Evolutionary conservation across 2,329 filamentous ascomycete genomes (phyloP).

Genomic region (Penicillium occitanis): DNA sequence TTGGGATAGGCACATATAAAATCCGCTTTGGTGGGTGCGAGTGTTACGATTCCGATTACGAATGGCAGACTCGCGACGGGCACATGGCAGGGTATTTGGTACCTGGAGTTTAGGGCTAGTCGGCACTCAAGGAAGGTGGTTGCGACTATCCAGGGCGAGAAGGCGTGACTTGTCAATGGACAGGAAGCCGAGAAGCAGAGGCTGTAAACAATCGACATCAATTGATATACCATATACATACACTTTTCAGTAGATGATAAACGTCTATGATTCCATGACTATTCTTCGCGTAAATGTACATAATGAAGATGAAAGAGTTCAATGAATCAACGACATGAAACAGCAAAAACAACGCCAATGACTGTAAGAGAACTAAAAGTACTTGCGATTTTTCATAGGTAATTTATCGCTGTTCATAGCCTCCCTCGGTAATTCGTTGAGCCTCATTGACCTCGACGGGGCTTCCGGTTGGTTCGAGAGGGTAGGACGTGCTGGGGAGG

Average conservation of each 20-base stretch:
- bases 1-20: constrained; percentile 78
- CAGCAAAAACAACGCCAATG: constrained; percentile 18
- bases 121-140: constrained; percentile 80
- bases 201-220: background rate
- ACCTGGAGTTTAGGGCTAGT: constrained; percentile 78
- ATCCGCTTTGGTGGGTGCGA: constrained; percentile 82
- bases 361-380: constrained; percentile 15
- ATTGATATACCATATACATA: background rate
- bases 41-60: constrained; percentile 84
- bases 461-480: constrained; percentile 64
- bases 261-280: constrained; percentile 36
- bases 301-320: constrained; percentile 32
- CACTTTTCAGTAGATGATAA: background rate
- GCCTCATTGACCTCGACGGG: constrained; percentile 59
- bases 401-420: constrained; percentile 60
- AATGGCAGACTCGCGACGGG: constrained; percentile 73
- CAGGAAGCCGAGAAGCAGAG: background rate
- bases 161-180: constrained; percentile 33
- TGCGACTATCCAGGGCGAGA: constrained; percentile 91
- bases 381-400: background rate
- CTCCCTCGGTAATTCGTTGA: constrained; percentile 60
- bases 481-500: constrained; percentile 76
- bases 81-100: constrained; percentile 77
- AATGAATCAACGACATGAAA: constrained; percentile 25
- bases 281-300: constrained; percentile 26